phyloP scores from a whole-genome alignment of 2,329 filamentous ascomycete genomes.

The Zymoseptoria tritici region DNA sequence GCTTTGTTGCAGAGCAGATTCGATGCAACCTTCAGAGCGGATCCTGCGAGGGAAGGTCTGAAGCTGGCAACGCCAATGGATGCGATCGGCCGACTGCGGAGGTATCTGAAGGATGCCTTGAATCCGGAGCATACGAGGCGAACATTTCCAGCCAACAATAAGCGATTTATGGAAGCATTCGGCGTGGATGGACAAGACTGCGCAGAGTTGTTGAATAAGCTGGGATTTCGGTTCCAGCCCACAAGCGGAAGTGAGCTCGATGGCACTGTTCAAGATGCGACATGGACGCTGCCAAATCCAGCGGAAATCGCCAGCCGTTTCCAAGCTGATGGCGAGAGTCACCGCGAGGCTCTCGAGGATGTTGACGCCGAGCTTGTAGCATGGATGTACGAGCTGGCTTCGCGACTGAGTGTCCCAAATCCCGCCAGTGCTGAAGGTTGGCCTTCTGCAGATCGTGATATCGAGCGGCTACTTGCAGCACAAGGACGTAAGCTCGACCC shows the following conservation, averaged over 20 bases:
- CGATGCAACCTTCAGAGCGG: slow-evolving; percentile 43
- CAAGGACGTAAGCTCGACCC: slow-evolving; percentile 25
- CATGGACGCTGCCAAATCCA: slow-evolving; percentile 27
- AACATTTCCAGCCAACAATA: slow-evolving; percentile 53
- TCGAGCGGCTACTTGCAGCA: slow-evolving; percentile 28
- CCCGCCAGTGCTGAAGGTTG: slow-evolving; percentile 12
- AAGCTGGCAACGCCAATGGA: slow-evolving; percentile 46
- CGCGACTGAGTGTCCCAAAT: not conserved
- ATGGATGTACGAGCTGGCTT: slow-evolving; percentile 39
- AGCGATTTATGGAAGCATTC: slow-evolving; percentile 57
- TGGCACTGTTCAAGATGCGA: slow-evolving; percentile 2
- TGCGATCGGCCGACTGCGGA: slow-evolving; percentile 49
- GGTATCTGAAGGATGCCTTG: slow-evolving; percentile 54
- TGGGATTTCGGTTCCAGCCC: slow-evolving; percentile 46
- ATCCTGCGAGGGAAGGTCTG: slow-evolving; percentile 49
- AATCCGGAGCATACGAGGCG: slow-evolving; percentile 44
- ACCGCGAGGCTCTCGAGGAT: slow-evolving; percentile 49
- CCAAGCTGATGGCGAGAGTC: slow-evolving; percentile 16
- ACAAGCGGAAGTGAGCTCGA: not conserved
- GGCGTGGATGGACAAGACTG: slow-evolving; percentile 48
- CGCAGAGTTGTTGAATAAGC: slow-evolving; percentile 47
- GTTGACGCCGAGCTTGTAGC: slow-evolving; percentile 51
- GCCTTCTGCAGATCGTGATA: slow-evolving; percentile 25
- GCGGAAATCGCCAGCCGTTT: slow-evolving; percentile 14
- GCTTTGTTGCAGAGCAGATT: slow-evolving; percentile 47